These are phyloP conservation scores for Plasmopara halstedii DNA, from an alignment of 352 stramenopile genomes.

Conservation along the genomic window DNA sequence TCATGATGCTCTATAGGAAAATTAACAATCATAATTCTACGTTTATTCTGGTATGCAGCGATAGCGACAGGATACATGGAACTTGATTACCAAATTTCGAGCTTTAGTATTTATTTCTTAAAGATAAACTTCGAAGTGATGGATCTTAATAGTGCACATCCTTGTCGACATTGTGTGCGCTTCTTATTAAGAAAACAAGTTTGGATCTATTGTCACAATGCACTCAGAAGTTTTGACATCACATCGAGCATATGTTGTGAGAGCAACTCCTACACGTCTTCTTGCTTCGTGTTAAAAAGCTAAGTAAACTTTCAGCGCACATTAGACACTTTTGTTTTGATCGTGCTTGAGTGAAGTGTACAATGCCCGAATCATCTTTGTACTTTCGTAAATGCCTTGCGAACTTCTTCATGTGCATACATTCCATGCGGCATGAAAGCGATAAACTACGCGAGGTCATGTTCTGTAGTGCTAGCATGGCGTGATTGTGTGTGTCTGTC, in stretches of 20 bases:
- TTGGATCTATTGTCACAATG: constrained; percentile 17
- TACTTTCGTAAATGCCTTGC: constrained; percentile 25
- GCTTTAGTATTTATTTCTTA: too few species aligned
- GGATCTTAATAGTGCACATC: too few species aligned
- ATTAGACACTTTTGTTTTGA: constrained; percentile 14
- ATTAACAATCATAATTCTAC: too few species aligned
- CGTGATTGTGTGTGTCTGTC: constrained; percentile 6
- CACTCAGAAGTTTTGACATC: constrained; percentile 23
- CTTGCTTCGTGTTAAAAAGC: constrained; percentile 15
- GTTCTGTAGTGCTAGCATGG: constrained; percentile 13
- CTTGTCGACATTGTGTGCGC: constrained; percentile 19
- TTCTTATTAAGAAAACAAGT: constrained; percentile 27
- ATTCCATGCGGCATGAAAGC: constrained; percentile 26
- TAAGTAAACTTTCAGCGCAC: constrained; percentile 20
- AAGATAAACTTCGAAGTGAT: too few species aligned
- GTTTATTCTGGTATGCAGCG: too few species aligned
- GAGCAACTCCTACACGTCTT: constrained; percentile 22
- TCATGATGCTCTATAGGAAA: too few species aligned
- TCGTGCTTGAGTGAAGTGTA: constrained; percentile 1
- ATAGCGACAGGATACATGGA: too few species aligned
- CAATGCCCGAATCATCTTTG: constrained; percentile 9
- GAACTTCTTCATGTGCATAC: constrained; percentile 33
- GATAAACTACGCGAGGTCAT: constrained; percentile 24
- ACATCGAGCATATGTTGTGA: constrained; percentile 19
- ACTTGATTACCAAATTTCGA: too few species aligned